phyloP scores from a whole-genome alignment of 345 rosid genomes.

The Ceriops decandra region DNA sequence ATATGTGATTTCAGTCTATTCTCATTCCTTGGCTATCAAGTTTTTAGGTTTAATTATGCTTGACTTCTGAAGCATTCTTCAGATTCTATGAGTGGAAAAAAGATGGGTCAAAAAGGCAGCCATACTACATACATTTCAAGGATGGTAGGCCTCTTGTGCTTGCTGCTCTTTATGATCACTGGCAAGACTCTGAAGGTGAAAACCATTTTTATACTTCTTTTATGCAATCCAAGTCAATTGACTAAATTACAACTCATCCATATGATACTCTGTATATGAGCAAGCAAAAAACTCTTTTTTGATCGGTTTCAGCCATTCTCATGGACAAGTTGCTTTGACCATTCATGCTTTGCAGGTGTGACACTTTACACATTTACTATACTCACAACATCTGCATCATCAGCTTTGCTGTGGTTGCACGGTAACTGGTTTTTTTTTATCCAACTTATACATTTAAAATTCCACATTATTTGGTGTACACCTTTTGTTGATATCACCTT shows the following conservation, averaged over 20 bases:
- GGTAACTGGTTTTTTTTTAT: constrained; percentile 43
- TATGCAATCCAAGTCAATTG: not conserved
- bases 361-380: constrained; percentile 68
- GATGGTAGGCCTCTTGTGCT: constrained; percentile 80
- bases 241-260: not conserved
- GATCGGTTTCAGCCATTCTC: not conserved
- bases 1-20: too few relatives aligned
- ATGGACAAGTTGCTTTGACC: not conserved
- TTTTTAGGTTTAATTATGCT: too few relatives aligned
- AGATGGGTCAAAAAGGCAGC: constrained; percentile 87
- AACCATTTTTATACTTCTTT: not conserved
- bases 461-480: too few relatives aligned
- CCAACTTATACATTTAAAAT: too few relatives aligned
- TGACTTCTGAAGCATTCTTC: constrained; percentile 8
- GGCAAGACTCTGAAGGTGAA: constrained; percentile 75
- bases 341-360: constrained; percentile 52
- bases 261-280: not conserved
- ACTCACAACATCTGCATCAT: constrained; percentile 67
- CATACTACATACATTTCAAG: constrained; percentile 80
- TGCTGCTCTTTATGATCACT: constrained; percentile 85
- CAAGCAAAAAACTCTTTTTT: not conserved
- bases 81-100: constrained; percentile 98
- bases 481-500: too few relatives aligned
- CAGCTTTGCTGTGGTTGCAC: constrained; percentile 72
- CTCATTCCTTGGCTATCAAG: too few relatives aligned